phyloP scores from a whole-genome alignment of 2,329 filamentous ascomycete genomes.

The Colletotrichum filicis region DNA sequence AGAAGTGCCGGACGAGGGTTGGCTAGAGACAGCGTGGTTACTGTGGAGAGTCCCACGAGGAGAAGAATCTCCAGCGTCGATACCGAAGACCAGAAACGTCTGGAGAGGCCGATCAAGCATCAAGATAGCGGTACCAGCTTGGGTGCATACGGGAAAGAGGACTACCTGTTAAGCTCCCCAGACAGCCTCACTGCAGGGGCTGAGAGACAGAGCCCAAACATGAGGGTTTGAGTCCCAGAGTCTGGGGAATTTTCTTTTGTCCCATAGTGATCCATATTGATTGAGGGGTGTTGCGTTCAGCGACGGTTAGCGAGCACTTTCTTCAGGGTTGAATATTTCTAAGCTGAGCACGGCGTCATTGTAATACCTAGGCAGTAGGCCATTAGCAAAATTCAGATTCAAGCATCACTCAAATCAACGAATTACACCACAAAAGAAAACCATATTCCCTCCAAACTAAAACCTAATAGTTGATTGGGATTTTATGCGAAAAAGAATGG shows the following conservation, averaged over 20 bases:
- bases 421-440: background rate
- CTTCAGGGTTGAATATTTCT: background rate
- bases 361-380: constrained; percentile 3
- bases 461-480: background rate
- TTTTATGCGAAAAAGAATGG: background rate
- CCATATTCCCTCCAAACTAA: background rate
- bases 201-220: constrained; percentile 20
- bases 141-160: constrained; percentile 57
- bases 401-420: constrained; percentile 1
- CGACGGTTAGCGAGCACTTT: constrained; percentile 1
- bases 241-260: constrained; percentile 14
- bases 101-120: background rate
- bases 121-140: constrained; percentile 51
- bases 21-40: background rate
- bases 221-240: constrained; percentile 42
- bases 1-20: constrained; percentile 22
- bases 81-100: background rate
- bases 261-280: background rate
- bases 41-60: constrained; percentile 5
- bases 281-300: background rate
- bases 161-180: constrained; percentile 56
- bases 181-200: constrained; percentile 41
- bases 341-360: constrained; percentile 12
- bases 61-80: background rate
- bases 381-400: constrained; percentile 9